Evolutionary conservation across 495 filamentous ascomycete species (phyloP).

Genomic region (Immersiella caudata): DNA sequence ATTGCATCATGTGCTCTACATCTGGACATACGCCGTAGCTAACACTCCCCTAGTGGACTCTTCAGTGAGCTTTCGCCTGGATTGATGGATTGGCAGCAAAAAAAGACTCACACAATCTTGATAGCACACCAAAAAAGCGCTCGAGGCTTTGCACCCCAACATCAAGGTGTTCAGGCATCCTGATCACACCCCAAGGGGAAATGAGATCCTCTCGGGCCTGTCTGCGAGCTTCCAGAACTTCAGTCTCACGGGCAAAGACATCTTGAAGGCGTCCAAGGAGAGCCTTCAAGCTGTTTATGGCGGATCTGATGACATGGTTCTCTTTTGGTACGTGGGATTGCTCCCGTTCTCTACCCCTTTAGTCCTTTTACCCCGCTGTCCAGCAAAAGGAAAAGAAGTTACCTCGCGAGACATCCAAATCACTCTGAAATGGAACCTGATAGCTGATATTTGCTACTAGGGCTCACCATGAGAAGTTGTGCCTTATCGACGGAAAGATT

Average conservation of each 20-base stretch:
- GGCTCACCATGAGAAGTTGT: conserved; percentile 96
- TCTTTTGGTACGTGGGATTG: no score
- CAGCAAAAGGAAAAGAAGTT: no score
- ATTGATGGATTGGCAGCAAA: not conserved
- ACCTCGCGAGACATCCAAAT: no score
- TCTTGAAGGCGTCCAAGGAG: conserved; percentile 65
- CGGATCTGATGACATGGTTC: conserved; percentile 70
- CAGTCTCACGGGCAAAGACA: conserved; percentile 47
- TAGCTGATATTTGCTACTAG: no score
- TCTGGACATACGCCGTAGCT: conserved; percentile 4
- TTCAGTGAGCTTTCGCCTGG: conserved; percentile 24
- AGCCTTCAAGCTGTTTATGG: conserved; percentile 79
- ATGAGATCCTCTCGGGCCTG: conserved; percentile 50
- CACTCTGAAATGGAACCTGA: no score
- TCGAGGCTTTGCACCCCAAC: conserved; percentile 81
- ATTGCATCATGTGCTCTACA: conserved; percentile 2
- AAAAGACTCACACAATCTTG: not conserved
- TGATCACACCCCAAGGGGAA: conserved; percentile 78
- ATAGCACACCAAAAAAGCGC: conserved; percentile 77
- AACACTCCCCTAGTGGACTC: conserved; percentile 65
- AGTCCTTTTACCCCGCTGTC: no score
- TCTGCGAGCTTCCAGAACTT: conserved; percentile 45
- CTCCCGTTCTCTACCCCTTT: no score
- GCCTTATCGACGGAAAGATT: conserved; percentile 73
- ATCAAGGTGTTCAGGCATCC: conserved; percentile 92